A percentile compares a stretch with the other conserved stretches of the same genome.
Conservation (phyloP, 768 basidiomycete species). For the Chalciporus piperatus region DNA sequence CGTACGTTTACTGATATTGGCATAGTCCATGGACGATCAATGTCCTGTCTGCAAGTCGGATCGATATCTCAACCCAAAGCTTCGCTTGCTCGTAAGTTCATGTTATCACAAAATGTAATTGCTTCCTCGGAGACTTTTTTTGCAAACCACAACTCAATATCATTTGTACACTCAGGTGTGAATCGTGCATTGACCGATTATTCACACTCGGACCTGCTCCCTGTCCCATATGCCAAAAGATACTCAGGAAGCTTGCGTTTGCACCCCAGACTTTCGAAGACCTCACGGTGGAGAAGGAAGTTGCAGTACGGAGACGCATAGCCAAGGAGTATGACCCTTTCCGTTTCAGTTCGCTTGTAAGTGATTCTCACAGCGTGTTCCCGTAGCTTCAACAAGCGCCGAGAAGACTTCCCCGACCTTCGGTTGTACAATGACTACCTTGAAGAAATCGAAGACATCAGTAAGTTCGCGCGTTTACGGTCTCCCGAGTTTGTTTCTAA, state of each 20-base stretch:
- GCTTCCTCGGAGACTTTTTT: neutral
- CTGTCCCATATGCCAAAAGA: conserved; percentile 89
- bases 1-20: conserved; percentile 9
- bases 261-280: conserved; percentile 95
- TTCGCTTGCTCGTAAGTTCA: conserved; percentile 89
- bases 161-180: conserved; percentile 72
- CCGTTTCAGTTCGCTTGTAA: neutral
- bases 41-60: conserved; percentile 98
- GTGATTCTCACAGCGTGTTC: neutral
- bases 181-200: conserved; percentile 94
- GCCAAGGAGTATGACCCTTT: conserved; percentile 70
- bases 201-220: conserved; percentile 96
- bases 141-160: conserved; percentile 6
- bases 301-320: conserved; percentile 81
- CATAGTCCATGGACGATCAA: conserved; percentile 84
- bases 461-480: conserved; percentile 35
- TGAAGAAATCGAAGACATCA: conserved; percentile 92
- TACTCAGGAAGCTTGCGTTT: conserved; percentile 91
- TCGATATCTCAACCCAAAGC: conserved; percentile 90
- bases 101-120: conserved; percentile 98
- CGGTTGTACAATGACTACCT: conserved; percentile 91
- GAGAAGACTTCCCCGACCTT: conserved; percentile 83
- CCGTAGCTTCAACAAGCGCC: conserved; percentile 86
- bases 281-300: conserved; percentile 90
- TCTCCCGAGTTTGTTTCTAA: neutral